Conservation (phyloP, 805 yeast genomes). For the Zygosaccharomyces bailii region DNA sequence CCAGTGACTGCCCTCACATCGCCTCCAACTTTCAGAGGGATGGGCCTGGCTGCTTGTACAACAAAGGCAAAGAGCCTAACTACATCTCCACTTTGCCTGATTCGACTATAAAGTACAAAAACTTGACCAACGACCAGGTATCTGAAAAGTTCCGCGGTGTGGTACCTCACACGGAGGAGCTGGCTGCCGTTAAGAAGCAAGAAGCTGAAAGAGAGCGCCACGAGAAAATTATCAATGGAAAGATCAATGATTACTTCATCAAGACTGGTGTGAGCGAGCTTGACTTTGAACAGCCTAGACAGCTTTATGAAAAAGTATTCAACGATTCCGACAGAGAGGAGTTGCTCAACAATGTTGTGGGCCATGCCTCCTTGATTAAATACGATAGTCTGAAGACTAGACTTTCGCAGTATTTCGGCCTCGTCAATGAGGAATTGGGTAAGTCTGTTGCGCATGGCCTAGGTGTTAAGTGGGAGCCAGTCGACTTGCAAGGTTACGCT, state of each 20-base stretch:
- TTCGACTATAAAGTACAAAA: constrained; percentile 24
- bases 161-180: constrained; percentile 31
- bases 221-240: constrained; percentile 39
- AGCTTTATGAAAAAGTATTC: constrained; percentile 41
- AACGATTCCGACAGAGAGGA: constrained; percentile 34
- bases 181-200: constrained; percentile 31
- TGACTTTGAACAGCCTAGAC: constrained; percentile 48
- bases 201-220: constrained; percentile 33
- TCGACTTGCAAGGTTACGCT: constrained; percentile 37
- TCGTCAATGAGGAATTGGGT: constrained; percentile 42
- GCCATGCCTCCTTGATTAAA: constrained; percentile 38
- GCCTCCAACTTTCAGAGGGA: constrained; percentile 54
- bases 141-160: constrained; percentile 36
- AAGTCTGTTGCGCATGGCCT: constrained; percentile 41
- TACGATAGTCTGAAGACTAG: constrained; percentile 35
- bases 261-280: constrained; percentile 42
- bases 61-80: constrained; percentile 50
- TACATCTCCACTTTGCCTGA: constrained; percentile 43
- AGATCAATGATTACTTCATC: constrained; percentile 37
- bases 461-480: constrained; percentile 37
- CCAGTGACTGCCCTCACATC: constrained; percentile 29
- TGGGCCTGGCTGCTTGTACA: constrained; percentile 51
- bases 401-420: constrained; percentile 43
- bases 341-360: constrained; percentile 39
- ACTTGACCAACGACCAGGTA: constrained; percentile 14